Conservation (phyloP, 768 basidiomycete species). For the Lepiota venenata region DNA sequence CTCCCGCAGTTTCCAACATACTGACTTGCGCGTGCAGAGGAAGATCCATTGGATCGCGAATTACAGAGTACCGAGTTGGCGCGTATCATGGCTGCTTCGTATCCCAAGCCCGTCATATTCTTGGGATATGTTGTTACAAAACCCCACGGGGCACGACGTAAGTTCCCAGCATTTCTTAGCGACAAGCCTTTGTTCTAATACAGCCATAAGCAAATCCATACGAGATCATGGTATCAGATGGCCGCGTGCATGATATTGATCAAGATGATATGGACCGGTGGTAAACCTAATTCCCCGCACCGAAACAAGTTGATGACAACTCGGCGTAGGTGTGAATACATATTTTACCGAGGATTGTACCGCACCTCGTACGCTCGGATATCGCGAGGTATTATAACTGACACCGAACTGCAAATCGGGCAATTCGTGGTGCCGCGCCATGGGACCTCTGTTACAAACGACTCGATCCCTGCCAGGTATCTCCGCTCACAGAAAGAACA, state of each 20-base stretch:
- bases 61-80: conserved; percentile 81
- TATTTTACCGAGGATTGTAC: conserved; percentile 78
- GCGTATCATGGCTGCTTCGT: conserved; percentile 68
- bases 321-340: conserved; percentile 79
- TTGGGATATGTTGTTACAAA: conserved; percentile 79
- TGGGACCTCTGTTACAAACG: conserved; percentile 50
- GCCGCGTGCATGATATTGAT: conserved; percentile 78
- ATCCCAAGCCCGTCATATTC: conserved; percentile 71
- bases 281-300: conserved; percentile 29
- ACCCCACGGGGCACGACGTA: conserved; percentile 61
- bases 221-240: conserved; percentile 72
- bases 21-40: conserved; percentile 47
- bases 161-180: conserved; percentile 21
- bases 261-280: conserved; percentile 68
- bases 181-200: neutral
- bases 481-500: conserved; percentile 63
- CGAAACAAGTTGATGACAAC: neutral
- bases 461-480: conserved; percentile 61
- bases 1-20: neutral
- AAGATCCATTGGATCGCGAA: conserved; percentile 85
- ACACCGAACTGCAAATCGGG: conserved; percentile 87
- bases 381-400: conserved; percentile 80
- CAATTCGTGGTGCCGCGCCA: conserved; percentile 76
- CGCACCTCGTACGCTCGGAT: conserved; percentile 81
- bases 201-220: conserved; percentile 62